Base-by-base conservation (phyloP, 352 stramenopile genomes). In the Phytopythium sindhum region DNA sequence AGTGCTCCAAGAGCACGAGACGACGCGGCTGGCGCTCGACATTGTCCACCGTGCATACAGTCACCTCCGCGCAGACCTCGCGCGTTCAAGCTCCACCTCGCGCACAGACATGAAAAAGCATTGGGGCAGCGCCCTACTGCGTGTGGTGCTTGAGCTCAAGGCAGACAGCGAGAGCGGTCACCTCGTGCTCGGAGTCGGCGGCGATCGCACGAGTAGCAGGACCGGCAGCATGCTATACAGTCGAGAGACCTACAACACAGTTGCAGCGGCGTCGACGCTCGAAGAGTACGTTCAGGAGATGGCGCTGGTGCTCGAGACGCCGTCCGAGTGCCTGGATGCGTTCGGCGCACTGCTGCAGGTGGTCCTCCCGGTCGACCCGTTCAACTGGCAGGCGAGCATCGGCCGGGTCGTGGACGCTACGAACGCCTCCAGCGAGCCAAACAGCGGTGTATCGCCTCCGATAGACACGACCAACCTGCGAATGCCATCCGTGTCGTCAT, bases 301-400 rank as follows among this genome's bases (percentile, higher is more conserved):
- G 72, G 70, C 73, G 23, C 50, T 71, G 0, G 67, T 51, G 14
- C 64, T 83, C 6, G 58, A 60, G 37, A 69, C 64, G 15, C 70
- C 65, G 1, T 44, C 60, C n/a, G 57, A 76, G 55, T 86, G 77
- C 56, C 72, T 80, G 44, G 44, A 68, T 14, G 74, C 76, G 21
- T 83, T 86, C 56, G 68, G 71, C 21, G 39, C 69, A 24, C 67
- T 85, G 23, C 60, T 85, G n/a, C 69, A 78, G 52, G 61, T 85
- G 7, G 54, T 75, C 0, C 60, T 82, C 53, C 57, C 74, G 2
- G 65, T 28, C 26, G 72, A 78, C 28, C 72, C 72, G 15, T 64
- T 76, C 26, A 64, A 76, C 52, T 78, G 72, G 68, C 67, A 64
- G 9, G 66, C 68, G 12, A 74, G 41, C 54, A 66, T 81, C 37